phyloP scores from a whole-genome alignment of 345 rosid genomes.

The Lepidium didymum region DNA sequence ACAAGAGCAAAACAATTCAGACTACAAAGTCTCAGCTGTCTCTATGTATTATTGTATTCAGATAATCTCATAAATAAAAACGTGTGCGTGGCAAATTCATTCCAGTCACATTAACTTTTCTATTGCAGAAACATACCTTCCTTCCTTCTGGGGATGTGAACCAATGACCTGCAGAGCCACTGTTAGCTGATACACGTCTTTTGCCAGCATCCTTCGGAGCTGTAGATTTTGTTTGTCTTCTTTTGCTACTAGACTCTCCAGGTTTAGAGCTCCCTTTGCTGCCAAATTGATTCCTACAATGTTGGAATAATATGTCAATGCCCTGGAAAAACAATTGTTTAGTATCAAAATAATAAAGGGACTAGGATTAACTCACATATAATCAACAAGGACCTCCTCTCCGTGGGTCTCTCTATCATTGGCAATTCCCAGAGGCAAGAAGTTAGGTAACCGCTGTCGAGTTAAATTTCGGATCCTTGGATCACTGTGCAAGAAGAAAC shows the following conservation, averaged over 20 bases:
- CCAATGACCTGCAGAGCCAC: constrained; percentile 46
- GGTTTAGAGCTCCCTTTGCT: constrained; percentile 47
- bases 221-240: constrained; percentile 35
- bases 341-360: not conserved
- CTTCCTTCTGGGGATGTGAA: constrained; percentile 73
- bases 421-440: constrained; percentile 45
- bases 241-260: constrained; percentile 25
- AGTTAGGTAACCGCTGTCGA: constrained; percentile 58
- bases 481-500: constrained; percentile 71
- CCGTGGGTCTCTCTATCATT: constrained; percentile 30
- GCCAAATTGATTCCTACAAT: constrained; percentile 65
- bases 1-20: constrained; percentile 11
- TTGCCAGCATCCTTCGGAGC: constrained; percentile 72
- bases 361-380: constrained; percentile 38
- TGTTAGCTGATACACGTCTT: constrained; percentile 53
- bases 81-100: not conserved
- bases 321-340: not conserved
- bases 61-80: not conserved
- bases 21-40: not conserved
- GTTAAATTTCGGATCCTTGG: constrained; percentile 56
- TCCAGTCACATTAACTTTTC: not conserved
- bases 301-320: constrained; percentile 3
- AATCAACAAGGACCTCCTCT: constrained; percentile 47
- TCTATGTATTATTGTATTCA: not conserved
- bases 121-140: constrained; percentile 41